Evolutionary conservation across 805 yeast species (phyloP).

Genomic region (Yamadazyma philogaea): DNA sequence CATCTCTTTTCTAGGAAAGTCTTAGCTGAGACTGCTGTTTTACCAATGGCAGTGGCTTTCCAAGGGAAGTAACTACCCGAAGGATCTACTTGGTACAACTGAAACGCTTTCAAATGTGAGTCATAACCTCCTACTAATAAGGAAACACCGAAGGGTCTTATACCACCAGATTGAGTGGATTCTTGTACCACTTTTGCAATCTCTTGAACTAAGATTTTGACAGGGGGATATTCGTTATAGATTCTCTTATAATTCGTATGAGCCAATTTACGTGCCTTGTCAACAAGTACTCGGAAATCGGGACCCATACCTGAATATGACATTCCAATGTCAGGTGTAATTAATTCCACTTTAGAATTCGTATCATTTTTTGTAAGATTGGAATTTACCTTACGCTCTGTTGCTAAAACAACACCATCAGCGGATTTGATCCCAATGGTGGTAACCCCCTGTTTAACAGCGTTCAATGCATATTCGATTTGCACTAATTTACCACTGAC

Average conservation of each 20-base stretch:
- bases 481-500: conserved; percentile 92
- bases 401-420: conserved; percentile 94
- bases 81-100: conserved; percentile 95
- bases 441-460: conserved; percentile 97
- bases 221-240: conserved; percentile 96
- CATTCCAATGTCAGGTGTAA: conserved; percentile 96
- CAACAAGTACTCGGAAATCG: conserved; percentile 91
- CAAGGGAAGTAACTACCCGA: conserved; percentile 97
- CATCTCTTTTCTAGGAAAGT: conserved; percentile 96
- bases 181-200: conserved; percentile 97
- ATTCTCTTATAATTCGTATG: conserved; percentile 90
- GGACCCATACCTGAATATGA: conserved; percentile 99
- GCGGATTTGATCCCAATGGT: conserved; percentile 91
- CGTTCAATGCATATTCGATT: conserved; percentile 95
- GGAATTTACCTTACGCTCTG: conserved; percentile 88
- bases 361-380: conserved; percentile 72
- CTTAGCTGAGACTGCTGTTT: conserved; percentile 93
- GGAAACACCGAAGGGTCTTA: conserved; percentile 97
- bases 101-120: conserved; percentile 62
- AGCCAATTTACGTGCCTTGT: conserved; percentile 88
- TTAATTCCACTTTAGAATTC: conserved; percentile 69
- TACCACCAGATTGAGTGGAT: conserved; percentile 98
- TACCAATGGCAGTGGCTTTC: conserved; percentile 99
- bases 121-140: conserved; percentile 92
- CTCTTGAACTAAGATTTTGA: conserved; percentile 88